These are phyloP conservation scores for Ascochyta lentis DNA, from an alignment of 2,329 filamentous ascomycete genomes.

Conservation along the genomic window DNA sequence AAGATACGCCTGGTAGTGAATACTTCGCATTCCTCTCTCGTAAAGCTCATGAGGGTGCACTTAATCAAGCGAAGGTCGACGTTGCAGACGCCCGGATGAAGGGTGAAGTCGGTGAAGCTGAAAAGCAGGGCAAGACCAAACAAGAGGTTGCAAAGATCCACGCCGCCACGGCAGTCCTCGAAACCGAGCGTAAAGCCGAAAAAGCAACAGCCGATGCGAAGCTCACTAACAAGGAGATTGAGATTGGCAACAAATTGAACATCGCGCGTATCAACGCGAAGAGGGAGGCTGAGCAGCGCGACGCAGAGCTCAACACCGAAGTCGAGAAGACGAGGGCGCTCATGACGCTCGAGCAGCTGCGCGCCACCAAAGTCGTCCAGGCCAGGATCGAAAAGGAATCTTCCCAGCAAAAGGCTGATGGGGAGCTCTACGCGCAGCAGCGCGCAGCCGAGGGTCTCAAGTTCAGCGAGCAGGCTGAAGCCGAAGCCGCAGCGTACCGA, in stretches of 20 bases:
- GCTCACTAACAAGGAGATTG: constrained; percentile 74
- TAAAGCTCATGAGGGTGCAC: constrained; percentile 85
- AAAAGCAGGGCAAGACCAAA: constrained; percentile 80
- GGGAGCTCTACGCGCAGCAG: constrained; percentile 57
- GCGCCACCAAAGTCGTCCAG: constrained; percentile 79
- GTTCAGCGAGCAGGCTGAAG: constrained; percentile 67
- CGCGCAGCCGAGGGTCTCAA: constrained; percentile 58
- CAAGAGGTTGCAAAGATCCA: constrained; percentile 89
- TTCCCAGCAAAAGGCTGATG: constrained; percentile 72
- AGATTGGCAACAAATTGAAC: constrained; percentile 75
- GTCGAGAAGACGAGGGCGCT: constrained; percentile 79
- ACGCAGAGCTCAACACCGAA: constrained; percentile 79
- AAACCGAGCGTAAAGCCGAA: constrained; percentile 84
- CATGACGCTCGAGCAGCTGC: constrained; percentile 80
- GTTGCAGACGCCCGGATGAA: constrained; percentile 65
- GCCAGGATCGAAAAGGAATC: constrained; percentile 73
- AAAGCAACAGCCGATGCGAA: constrained; percentile 79
- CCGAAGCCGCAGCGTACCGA: constrained; percentile 61
- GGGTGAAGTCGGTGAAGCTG: constrained; percentile 77
- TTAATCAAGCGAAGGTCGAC: constrained; percentile 75
- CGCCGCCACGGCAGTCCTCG: constrained; percentile 81
- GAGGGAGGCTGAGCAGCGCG: constrained; percentile 74
- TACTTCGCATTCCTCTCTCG: constrained; percentile 84
- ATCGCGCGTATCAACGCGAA: constrained; percentile 76
- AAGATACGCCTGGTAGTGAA: constrained; percentile 79